These are phyloP conservation scores for Purpureocillium takamizusanense DNA, from an alignment of 2,329 filamentous ascomycete species.

Conservation along the genomic window DNA sequence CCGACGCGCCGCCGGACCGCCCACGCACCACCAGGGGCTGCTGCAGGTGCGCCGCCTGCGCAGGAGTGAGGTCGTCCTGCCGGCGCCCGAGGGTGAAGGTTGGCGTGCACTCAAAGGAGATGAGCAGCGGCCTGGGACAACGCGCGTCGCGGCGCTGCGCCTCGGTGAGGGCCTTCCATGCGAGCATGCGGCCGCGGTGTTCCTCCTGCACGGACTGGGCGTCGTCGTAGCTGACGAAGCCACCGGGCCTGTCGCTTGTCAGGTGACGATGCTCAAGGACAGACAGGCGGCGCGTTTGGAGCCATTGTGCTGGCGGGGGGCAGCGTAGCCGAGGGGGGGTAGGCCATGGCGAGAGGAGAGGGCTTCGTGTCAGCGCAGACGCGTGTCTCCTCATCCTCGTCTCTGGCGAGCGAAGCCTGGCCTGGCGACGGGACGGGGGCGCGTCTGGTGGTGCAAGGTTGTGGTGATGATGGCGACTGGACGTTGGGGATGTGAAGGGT, in stretches of 20 bases:
- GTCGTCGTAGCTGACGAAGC: conserved; percentile 20
- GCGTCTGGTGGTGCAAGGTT: too few species aligned
- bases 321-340: too few species aligned
- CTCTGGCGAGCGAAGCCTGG: too few species aligned
- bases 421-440: too few species aligned
- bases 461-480: too few species aligned
- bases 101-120: conserved; percentile 75
- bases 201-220: conserved; percentile 23
- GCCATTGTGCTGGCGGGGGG: too few species aligned
- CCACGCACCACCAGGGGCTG: conserved; percentile 26
- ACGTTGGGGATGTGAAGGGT: too few species aligned
- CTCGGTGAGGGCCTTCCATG: conserved; percentile 21
- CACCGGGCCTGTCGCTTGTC: conserved; percentile 7
- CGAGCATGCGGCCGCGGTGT: conserved; percentile 22
- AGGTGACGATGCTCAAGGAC: conserved; percentile 23
- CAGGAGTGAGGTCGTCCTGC: conserved; percentile 43
- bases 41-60: conserved; percentile 35
- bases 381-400: too few species aligned
- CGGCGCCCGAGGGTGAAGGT: conserved; percentile 88
- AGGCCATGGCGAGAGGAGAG: too few species aligned
- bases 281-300: conserved; percentile 1
- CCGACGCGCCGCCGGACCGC: conserved; percentile 14
- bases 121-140: conserved; percentile 57
- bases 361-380: too few species aligned
- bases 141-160: conserved; percentile 11